Conservation (phyloP, 805 yeast genomes). For the Tanozyma kutaoensis region DNA sequence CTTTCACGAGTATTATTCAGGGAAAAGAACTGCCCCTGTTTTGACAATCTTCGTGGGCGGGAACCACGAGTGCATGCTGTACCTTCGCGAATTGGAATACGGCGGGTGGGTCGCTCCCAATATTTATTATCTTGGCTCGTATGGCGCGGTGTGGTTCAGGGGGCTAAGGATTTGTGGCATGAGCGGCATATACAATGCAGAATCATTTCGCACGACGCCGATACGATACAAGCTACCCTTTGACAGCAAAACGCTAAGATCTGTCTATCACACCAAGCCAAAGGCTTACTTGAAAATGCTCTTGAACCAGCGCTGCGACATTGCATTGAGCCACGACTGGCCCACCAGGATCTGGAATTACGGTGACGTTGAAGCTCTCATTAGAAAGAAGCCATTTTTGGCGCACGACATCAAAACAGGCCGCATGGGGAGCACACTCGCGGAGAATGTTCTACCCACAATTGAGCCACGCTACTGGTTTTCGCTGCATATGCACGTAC, state of each 20-base stretch:
- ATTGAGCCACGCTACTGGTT: constrained; percentile 69
- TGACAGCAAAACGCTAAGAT: constrained; percentile 29
- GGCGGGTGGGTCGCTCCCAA: constrained; percentile 95
- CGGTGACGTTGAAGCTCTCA: constrained; percentile 42
- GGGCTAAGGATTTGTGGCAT: constrained; percentile 73
- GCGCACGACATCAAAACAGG: constrained; percentile 44
- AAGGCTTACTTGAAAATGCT: constrained; percentile 46
- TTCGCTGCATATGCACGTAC: constrained; percentile 80
- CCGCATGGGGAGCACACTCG: constrained; percentile 61
- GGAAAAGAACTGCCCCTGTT: constrained; percentile 52
- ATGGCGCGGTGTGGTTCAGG: constrained; percentile 58
- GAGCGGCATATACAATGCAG: constrained; percentile 66
- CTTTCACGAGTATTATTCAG: constrained; percentile 58
- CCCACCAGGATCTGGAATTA: constrained; percentile 62
- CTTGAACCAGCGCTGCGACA: constrained; percentile 28
- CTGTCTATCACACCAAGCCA: constrained; percentile 65
- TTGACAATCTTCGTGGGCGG: constrained; percentile 85
- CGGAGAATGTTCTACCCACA: constrained; percentile 35
- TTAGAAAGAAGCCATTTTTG: constrained; percentile 56
- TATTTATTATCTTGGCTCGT: constrained; percentile 73
- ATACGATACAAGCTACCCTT: constrained; percentile 32
- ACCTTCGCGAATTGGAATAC: constrained; percentile 52
- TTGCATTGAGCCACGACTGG: constrained; percentile 87
- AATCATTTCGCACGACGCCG: constrained; percentile 17
- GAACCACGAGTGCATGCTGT: constrained; percentile 84